Evolutionary conservation across 2,329 filamentous ascomycete species (phyloP).

Genomic region (Coniochaeta sp.): DNA sequence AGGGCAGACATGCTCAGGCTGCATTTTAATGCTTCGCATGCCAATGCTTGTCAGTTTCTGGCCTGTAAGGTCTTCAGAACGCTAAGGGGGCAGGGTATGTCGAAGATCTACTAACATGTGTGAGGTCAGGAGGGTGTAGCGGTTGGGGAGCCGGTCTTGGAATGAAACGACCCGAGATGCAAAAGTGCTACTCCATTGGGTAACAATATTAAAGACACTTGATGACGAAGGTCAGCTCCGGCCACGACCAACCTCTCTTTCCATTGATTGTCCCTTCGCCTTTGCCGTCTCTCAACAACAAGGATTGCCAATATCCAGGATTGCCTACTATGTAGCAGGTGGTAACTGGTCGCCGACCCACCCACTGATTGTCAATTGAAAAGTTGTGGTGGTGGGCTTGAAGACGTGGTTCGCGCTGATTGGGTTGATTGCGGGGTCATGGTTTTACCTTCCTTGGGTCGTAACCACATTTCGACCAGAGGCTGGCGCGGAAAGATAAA

Average conservation of each 20-base stretch:
- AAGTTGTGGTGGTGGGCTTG: conserved; percentile 20
- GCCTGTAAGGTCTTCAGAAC: background rate
- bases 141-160: background rate
- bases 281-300: background rate
- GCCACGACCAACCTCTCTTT: background rate
- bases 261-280: background rate
- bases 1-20: background rate
- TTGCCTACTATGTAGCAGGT: too few relatives aligned
- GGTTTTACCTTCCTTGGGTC: conserved; percentile 6
- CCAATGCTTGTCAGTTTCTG: background rate
- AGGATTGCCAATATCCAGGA: background rate
- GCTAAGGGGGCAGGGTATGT: too few relatives aligned
- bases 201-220: background rate
- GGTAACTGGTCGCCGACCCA: background rate
- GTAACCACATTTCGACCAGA: conserved; percentile 18
- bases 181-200: background rate
- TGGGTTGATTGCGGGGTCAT: conserved; percentile 14
- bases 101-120: too few relatives aligned
- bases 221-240: background rate
- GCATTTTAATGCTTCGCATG: background rate
- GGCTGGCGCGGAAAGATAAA: conserved; percentile 21
- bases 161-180: background rate
- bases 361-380: conserved; percentile 6
- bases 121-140: too few relatives aligned
- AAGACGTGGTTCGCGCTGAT: conserved; percentile 25